Conservation (phyloP, 345 rosid species). For the Citropsis articulata region DNA sequence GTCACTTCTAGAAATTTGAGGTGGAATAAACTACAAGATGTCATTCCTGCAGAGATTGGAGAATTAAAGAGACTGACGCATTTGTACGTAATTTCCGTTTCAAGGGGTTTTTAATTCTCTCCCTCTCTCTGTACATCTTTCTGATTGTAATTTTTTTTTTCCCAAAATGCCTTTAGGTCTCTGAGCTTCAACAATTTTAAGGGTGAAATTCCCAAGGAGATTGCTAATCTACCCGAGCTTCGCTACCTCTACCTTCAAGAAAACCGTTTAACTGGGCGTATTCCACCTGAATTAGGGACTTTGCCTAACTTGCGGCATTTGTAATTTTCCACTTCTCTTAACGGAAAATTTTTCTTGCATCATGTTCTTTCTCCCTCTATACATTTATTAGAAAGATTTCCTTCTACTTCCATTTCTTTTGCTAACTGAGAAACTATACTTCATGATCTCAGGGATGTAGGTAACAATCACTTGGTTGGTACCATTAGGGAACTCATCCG, state of each 20-base stretch:
- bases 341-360: background rate
- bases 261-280: conserved; percentile 81
- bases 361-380: background rate
- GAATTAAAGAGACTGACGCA: conserved; percentile 86
- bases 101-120: background rate
- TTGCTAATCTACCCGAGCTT: conserved; percentile 84
- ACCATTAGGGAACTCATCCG: conserved; percentile 90
- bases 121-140: background rate
- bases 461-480: conserved; percentile 94
- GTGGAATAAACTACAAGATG: conserved; percentile 95
- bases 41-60: conserved; percentile 85
- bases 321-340: conserved; percentile 24
- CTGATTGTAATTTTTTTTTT: background rate
- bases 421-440: background rate
- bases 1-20: conserved; percentile 63
- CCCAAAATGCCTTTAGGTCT: conserved; percentile 43
- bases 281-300: conserved; percentile 78
- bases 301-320: conserved; percentile 63
- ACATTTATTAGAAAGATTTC: background rate
- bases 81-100: conserved; percentile 52
- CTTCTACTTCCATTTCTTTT: background rate
- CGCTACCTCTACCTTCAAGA: conserved; percentile 90
- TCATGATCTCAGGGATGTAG: conserved; percentile 66
- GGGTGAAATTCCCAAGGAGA: conserved; percentile 89
- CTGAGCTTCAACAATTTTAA: conserved; percentile 93